Evolutionary conservation across 2,329 filamentous ascomycete genomes (phyloP), one percentile per base, ranked within the genome.

Genomic region (Dichotomopilus funicola): DNA sequence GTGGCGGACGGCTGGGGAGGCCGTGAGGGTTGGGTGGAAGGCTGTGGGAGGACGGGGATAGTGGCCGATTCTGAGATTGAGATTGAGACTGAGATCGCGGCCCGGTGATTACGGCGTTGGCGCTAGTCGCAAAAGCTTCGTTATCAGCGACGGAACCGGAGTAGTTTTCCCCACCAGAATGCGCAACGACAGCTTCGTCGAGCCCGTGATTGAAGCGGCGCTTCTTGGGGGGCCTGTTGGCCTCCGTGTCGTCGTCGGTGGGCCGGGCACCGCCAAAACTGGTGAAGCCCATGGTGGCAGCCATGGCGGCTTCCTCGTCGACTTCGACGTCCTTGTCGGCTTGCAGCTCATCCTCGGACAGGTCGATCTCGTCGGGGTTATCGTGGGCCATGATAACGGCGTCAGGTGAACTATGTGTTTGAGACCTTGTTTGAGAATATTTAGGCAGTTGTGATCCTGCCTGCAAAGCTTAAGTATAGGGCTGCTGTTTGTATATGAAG

Each of bases 241-340:
- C 70, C 61, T 45, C 35, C 19, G 40, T 34, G 34, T 53, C 31
- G 48, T 40, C 38, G 11, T 51, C 31, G n/a, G 33, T 43, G 37
- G 46, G 56, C 11, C 51, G 51, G 19, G 57, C 35, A 41, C 41
- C 47, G 41, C 87, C 87, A 66, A 91, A 91, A 55, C 81, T 78
- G 7, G 83, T 79, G 70, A 91, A 91, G 60, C 88, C 88, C 83
- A 91, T 86, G 47, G 80, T 78, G 43, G 80, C 79, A 27, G 84
- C 83, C 68, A 89, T 83, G 51, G 80, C 79, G 43, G 73, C 11
- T 36, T 52, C 75, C 19, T 56, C 9, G 47, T 51, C 42, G 12
- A 51, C 49, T 12, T 58, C 44, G 56, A 66, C 66, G n/a, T 67
- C 66, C 40, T 70, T 66, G 52, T 67, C 65, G 48, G 63, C 56